Evolutionary conservation across 345 rosid species (phyloP).

Genomic region (Ceriops zippeliana): DNA sequence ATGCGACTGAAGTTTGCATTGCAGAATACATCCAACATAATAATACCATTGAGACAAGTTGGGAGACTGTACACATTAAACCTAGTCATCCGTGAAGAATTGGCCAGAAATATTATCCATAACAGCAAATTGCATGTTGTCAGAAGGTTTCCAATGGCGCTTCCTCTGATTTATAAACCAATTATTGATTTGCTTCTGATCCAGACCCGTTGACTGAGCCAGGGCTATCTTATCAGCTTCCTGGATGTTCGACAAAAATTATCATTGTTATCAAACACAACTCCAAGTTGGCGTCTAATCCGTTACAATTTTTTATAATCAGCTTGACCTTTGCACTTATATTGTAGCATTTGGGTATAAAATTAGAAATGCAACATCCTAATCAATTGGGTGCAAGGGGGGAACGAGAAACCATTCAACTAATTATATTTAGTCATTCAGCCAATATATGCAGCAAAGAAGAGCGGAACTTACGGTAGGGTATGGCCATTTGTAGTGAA

Average conservation of each 20-base stretch:
- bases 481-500: conserved; percentile 37
- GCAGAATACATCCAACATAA: conserved; percentile 10
- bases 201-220: conserved; percentile 34
- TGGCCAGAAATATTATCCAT: conserved; percentile 28
- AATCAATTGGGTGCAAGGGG: too few relatives aligned
- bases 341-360: background rate
- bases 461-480: conserved; percentile 29
- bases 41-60: background rate
- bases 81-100: conserved; percentile 21
- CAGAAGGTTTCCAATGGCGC: conserved; percentile 34
- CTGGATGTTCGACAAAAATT: conserved; percentile 8
- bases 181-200: conserved; percentile 36
- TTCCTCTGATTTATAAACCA: conserved; percentile 37
- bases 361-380: background rate
- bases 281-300: background rate
- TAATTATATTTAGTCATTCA: too few relatives aligned
- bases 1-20: conserved; percentile 11
- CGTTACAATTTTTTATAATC: background rate
- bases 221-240: conserved; percentile 31
- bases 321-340: background rate
- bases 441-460: background rate
- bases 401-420: too few relatives aligned
- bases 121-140: conserved; percentile 26
- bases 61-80: conserved; percentile 14
- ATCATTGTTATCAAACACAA: background rate